These are phyloP conservation scores for Exutisphaerella laricina DNA, from an alignment of 2,329 filamentous ascomycete genomes.

Conservation along the genomic window DNA sequence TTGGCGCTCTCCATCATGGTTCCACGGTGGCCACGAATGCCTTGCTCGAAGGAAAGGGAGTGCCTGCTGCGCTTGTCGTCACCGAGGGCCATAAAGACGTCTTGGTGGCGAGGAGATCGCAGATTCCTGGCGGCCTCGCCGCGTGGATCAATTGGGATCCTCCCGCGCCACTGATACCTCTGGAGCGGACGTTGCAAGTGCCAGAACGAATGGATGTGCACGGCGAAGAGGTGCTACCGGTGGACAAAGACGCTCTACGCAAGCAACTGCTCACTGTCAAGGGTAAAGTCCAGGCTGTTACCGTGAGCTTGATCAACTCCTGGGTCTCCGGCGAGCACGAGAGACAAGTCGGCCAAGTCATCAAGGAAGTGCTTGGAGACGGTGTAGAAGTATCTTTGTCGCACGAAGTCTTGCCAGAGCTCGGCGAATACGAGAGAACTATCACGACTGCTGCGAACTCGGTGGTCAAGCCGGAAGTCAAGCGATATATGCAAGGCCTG, in stretches of 20 bases:
- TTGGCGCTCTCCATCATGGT: conserved; percentile 25
- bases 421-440: conserved; percentile 27
- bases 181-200: conserved; percentile 25
- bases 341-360: conserved; percentile 21
- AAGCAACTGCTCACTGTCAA: conserved; percentile 24
- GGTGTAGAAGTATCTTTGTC: conserved; percentile 25
- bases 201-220: conserved; percentile 24
- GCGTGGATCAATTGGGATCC: conserved; percentile 26
- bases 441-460: conserved; percentile 26
- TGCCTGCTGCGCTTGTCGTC: conserved; percentile 25
- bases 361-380: conserved; percentile 24
- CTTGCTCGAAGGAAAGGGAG: conserved; percentile 25
- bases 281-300: conserved; percentile 27
- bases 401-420: conserved; percentile 24
- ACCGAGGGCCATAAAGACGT: conserved; percentile 29
- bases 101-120: conserved; percentile 23
- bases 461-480: conserved; percentile 27
- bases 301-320: conserved; percentile 24
- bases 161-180: conserved; percentile 24
- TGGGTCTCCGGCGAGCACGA: conserved; percentile 27
- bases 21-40: conserved; percentile 26
- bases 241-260: conserved; percentile 21
- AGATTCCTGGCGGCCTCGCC: conserved; percentile 27
- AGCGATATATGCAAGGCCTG: conserved; percentile 24
- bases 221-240: conserved; percentile 21